These are phyloP conservation scores for Tolypocladium tundrense DNA, from an alignment of 2,329 filamentous ascomycete species.

Conservation along the genomic window DNA sequence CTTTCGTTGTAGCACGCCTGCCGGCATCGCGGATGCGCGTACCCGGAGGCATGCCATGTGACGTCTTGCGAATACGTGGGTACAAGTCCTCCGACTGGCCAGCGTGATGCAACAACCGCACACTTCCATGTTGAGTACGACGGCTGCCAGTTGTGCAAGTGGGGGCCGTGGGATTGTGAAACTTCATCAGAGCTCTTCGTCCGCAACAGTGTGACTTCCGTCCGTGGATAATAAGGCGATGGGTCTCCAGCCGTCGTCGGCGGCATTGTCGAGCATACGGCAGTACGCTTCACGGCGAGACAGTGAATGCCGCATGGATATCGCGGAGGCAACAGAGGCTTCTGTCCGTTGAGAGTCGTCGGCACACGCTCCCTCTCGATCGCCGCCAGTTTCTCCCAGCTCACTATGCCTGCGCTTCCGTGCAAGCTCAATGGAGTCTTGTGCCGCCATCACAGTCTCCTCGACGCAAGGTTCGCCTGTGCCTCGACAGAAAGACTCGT, in stretches of 20 bases:
- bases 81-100: neutral
- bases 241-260: conserved; percentile 16
- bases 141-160: too few relatives aligned
- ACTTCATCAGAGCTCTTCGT: conserved; percentile 20
- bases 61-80: neutral
- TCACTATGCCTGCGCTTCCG: conserved; percentile 12
- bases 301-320: conserved; percentile 11
- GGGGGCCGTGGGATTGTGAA: too few relatives aligned
- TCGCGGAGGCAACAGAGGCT: conserved; percentile 6
- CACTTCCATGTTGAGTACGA: too few relatives aligned
- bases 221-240: conserved; percentile 24
- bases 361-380: neutral
- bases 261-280: conserved; percentile 18
- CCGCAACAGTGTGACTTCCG: conserved; percentile 18
- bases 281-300: conserved; percentile 21
- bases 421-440: neutral
- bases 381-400: neutral
- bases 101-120: neutral
- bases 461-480: neutral
- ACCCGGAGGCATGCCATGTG: neutral
- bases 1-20: neutral
- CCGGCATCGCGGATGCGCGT: neutral
- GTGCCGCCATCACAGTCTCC: neutral
- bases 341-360: conserved; percentile 4
- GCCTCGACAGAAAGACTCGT: too few relatives aligned